Evolutionary conservation across 495 filamentous ascomycete genomes (phyloP).

Genomic region (Trichoderma gamsii): DNA sequence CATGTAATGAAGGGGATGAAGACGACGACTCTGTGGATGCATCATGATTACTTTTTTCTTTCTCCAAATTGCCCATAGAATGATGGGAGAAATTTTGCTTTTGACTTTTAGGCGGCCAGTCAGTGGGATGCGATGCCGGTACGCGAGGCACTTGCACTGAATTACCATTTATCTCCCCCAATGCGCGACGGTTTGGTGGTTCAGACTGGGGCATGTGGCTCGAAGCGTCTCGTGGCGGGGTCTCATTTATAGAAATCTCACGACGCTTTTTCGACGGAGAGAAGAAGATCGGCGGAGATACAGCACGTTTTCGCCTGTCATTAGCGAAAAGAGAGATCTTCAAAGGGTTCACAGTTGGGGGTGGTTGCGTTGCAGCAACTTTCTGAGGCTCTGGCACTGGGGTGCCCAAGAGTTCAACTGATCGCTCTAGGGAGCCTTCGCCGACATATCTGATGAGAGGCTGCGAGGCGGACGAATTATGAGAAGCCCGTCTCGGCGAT

Average conservation of each 20-base stretch:
- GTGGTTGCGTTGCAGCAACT: neutral
- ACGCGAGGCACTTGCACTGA: neutral
- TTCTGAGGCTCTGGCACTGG: neutral
- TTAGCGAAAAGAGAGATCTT: neutral
- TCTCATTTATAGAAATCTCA: neutral
- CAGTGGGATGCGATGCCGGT: neutral
- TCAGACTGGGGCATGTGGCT: neutral
- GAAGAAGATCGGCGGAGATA: neutral
- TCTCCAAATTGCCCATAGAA: neutral
- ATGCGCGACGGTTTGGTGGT: neutral
- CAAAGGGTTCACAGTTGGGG: neutral
- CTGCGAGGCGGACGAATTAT: neutral
- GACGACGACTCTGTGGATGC: neutral
- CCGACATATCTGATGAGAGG: neutral
- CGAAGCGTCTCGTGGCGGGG: neutral
- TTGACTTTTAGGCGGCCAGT: neutral
- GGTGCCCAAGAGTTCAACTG: neutral
- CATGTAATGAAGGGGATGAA: neutral
- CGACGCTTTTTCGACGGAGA: neutral
- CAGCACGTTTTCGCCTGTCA: neutral
- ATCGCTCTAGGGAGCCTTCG: neutral
- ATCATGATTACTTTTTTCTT: neutral
- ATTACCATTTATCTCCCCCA: neutral
- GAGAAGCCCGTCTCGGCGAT: constrained; percentile 1
- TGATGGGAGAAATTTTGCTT: neutral